Evolutionary conservation across 345 rosid species (phyloP).

Genomic region (Combretum micranthum): DNA sequence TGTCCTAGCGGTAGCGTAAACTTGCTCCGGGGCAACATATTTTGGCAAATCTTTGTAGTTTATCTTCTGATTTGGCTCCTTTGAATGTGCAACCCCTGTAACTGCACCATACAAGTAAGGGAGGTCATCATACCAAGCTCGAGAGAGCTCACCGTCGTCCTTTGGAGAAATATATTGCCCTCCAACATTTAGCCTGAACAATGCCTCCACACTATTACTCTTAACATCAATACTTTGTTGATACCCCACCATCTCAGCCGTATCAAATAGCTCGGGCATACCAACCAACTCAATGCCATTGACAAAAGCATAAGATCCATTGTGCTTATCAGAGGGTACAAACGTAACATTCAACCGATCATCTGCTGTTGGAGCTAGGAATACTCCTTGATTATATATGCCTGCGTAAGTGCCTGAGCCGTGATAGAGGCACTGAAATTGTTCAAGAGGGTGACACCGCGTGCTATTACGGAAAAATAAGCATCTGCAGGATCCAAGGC

Average conservation of each 20-base stretch:
- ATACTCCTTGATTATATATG: constrained; percentile 60
- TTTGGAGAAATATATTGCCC: constrained; percentile 53
- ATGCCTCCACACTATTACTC: constrained; percentile 35
- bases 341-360: constrained; percentile 36
- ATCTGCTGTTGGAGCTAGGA: constrained; percentile 32
- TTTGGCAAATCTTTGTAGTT: constrained; percentile 30
- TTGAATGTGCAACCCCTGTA: constrained; percentile 28
- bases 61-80: constrained; percentile 16
- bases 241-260: constrained; percentile 45
- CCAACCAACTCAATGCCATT: constrained; percentile 67
- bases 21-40: constrained; percentile 45
- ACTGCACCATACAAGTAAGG: constrained; percentile 50
- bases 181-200: constrained; percentile 66
- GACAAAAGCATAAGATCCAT: constrained; percentile 45
- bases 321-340: constrained; percentile 38
- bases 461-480: constrained; percentile 49
- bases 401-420: constrained; percentile 60
- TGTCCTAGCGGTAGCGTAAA: constrained; percentile 52
- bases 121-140: constrained; percentile 72
- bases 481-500: constrained; percentile 37
- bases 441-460: constrained; percentile 42
- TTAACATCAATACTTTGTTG: constrained; percentile 29
- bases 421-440: constrained; percentile 74
- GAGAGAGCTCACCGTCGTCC: constrained; percentile 46
- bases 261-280: constrained; percentile 49